Evolutionary conservation across 2,329 filamentous ascomycete genomes (phyloP), one percentile per base, ranked within the genome.

Genomic region (Diaporthe australafricana): DNA sequence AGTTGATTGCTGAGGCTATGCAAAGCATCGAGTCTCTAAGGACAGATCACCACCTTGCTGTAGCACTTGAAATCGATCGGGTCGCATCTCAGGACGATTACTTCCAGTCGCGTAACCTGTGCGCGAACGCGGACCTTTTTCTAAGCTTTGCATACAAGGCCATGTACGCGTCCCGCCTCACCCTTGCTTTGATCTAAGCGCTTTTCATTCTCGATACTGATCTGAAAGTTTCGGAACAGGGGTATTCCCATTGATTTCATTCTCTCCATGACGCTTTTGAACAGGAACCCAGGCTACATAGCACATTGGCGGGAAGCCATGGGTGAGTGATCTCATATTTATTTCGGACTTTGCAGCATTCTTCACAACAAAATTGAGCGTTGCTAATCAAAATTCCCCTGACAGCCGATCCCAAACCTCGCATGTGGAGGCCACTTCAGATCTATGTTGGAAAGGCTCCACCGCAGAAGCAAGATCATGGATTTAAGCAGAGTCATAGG

Each of bases 101-200:
- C 60, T 63, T 63, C 27, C 20, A 48, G 60, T 48, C 42, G 14
- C 42, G 60, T 7, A 32, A 25, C 5, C 60, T 63, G 12, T 48
- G 42, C 30, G 60, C 27, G 0, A 63, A 63, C 27, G 60, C 42
- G n/a, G 60, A 63, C n/a, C 42, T 48, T 2, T 63, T 48, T 42
- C 60, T 63, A 5, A 63, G 42, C n/a, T 63, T 63, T 48, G 60
- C 60, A 14, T 63, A 63, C 42, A 48, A 63, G 42, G 60, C 60
- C 30, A 63, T 63, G 60, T 63, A 35, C 8, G 27, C 1, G 7
- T 8, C 30, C 14, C n/a, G n/a, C 11, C 12, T 27, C 17, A 9
- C 16, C 9, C 16, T 35, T 12, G 20, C 9, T 8, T 35, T 12
- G 20, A 22, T 7, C 17, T 22, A 20, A 22, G 2, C 20, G 25